These are phyloP conservation scores for Arachis stenosperma DNA, from an alignment of 306 rosid species.

Conservation along the genomic window DNA sequence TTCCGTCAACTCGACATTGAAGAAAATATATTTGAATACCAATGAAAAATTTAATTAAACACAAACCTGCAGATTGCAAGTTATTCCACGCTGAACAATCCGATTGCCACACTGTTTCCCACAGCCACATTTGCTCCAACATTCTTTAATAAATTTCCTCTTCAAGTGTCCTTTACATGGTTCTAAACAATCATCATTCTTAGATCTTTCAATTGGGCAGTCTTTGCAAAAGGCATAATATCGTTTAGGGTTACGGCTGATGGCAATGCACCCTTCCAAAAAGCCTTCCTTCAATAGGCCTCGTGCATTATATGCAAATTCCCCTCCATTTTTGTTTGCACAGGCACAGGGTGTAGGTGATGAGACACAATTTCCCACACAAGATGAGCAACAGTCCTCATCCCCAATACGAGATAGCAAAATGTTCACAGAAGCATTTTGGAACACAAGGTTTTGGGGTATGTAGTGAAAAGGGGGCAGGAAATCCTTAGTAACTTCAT, in stretches of 20 bases:
- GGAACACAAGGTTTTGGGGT: conserved; percentile 63
- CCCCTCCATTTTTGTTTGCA: conserved; percentile 61
- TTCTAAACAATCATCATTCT: conserved; percentile 69
- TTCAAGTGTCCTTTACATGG: conserved; percentile 89
- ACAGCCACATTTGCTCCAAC: conserved; percentile 97
- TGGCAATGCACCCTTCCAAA: conserved; percentile 69
- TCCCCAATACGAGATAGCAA: conserved; percentile 64
- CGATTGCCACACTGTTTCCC: conserved; percentile 82
- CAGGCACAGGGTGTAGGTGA: conserved; percentile 64
- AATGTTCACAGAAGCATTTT: conserved; percentile 61
- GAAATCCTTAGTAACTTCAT: conserved; percentile 55
- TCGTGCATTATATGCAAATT: conserved; percentile 64
- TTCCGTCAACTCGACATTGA: neutral
- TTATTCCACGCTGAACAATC: conserved; percentile 85
- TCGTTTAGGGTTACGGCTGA: conserved; percentile 56
- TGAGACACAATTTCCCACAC: conserved; percentile 76
- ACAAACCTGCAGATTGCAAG: conserved; percentile 76
- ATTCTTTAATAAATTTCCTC: conserved; percentile 85
- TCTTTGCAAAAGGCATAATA: conserved; percentile 63
- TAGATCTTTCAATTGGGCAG: conserved; percentile 79
- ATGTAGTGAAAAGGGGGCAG: conserved; percentile 70
- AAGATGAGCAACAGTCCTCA: conserved; percentile 68
- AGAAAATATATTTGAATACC: conserved; percentile 5
- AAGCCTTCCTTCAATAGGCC: conserved; percentile 68
- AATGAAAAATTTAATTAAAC: conserved; percentile 27